Evolutionary conservation across 2,329 filamentous ascomycete species (phyloP), one percentile per base, ranked within the genome.

Genomic region (Onygenales sp.): DNA sequence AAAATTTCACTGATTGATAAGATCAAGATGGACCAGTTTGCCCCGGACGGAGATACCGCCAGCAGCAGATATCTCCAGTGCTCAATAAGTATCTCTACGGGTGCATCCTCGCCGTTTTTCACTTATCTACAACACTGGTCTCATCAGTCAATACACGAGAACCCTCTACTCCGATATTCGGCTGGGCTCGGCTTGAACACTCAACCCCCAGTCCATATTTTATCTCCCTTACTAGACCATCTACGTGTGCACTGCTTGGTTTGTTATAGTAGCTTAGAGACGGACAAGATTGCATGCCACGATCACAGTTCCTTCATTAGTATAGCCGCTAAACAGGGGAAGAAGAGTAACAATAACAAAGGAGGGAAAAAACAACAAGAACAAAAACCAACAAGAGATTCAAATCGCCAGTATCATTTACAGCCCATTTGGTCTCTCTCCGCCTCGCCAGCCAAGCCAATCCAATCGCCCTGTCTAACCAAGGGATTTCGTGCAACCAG

Each of bases 371-470:
- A 14, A 32, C 43, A 48, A 9, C 32, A 17, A 49, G 45, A 52
- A 14, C 34, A 49, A 49, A 14, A 17, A 13, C 43, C 6, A 52
- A 47, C 27, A 31, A 48, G 10, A 31, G 32, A 10, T 31, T 11
- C n/a, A 17, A 46, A 52, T 39, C 42, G 33, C 17, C n/a, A 46
- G 27, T 52, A 52, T 46, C 50, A 36, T 44, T 36, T 52, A 39
- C 50, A 46, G 10, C 46, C 13, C 50, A 31, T 40, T 40, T 8
- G 9, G 14, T 32, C 14, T 37, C 14, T 27, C 11, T 27, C 31
- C 14, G 33, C 33, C 46, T 32, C 27, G 5, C 33, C 17, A 27
- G 3, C 21, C 21, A 27, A 27, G 3, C 3, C 21, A 5, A 27
- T 27, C 21, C 21, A 27, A 27, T 27, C 21, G 21, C 21, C 21